Conservation (phyloP, 2,329 filamentous ascomycete species). For the Penicillium psychrosexuale region DNA sequence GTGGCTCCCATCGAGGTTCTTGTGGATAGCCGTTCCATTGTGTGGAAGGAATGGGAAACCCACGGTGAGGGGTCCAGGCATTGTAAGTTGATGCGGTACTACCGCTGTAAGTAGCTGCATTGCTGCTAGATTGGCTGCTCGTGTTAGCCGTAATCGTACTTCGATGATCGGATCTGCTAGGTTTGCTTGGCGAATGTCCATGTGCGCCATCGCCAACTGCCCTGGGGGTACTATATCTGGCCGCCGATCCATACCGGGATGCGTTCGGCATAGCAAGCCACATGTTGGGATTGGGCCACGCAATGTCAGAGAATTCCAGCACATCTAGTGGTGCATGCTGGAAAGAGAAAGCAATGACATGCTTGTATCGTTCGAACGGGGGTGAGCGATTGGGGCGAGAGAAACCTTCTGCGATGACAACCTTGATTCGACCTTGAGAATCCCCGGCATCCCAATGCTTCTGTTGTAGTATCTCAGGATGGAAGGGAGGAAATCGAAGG, state of each 20-base stretch:
- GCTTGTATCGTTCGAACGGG: conserved; percentile 66
- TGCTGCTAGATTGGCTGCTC: conserved; percentile 19
- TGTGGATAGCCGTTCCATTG: conserved; percentile 23
- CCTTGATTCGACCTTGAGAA: conserved; percentile 68
- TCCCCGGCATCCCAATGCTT: conserved; percentile 70
- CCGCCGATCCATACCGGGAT: conserved; percentile 32
- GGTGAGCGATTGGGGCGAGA: conserved; percentile 46
- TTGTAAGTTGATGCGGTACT: conserved; percentile 21
- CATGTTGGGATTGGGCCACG: conserved; percentile 74
- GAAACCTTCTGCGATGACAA: conserved; percentile 73
- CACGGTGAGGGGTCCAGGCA: conserved; percentile 29
- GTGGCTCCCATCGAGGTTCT: conserved; percentile 28
- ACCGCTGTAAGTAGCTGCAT: conserved; percentile 2
- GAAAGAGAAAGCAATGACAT: conserved; percentile 75
- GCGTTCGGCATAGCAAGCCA: conserved; percentile 53
- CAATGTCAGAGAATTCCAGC: conserved; percentile 69
- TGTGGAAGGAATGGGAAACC: conserved; percentile 30
- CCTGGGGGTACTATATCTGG: conserved; percentile 36
- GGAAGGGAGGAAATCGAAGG: conserved; percentile 72
- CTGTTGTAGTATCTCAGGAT: conserved; percentile 65
- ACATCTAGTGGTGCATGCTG: conserved; percentile 81
- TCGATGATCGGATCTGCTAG: conserved; percentile 18
- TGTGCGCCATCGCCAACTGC: conserved; percentile 54
- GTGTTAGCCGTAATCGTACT: conserved; percentile 13
- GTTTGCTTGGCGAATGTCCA: conserved; percentile 58